phyloP scores from a whole-genome alignment of 1,139 yeast species.

The Candida mesenterica region DNA sequence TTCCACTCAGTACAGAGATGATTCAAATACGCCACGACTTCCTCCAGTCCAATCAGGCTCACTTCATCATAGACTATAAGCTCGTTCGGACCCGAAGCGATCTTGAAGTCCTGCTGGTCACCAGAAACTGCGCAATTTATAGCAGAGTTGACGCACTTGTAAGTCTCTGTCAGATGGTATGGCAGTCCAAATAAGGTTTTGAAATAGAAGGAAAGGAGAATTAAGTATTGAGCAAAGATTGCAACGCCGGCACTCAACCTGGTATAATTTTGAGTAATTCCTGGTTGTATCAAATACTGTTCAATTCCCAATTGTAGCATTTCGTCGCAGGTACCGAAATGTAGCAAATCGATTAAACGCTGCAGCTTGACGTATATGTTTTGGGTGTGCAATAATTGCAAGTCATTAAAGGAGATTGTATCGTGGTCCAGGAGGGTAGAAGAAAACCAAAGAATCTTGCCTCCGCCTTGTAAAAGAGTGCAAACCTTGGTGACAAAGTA shows the following conservation, averaged over 20 bases:
- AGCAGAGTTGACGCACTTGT: slow-evolving; percentile 86
- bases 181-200: slow-evolving; percentile 82
- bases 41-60: slow-evolving; percentile 20
- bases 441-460: slow-evolving; percentile 83
- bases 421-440: slow-evolving; percentile 75
- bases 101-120: slow-evolving; percentile 19
- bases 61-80: slow-evolving; percentile 48
- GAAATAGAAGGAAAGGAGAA: slow-evolving; percentile 78
- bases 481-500: slow-evolving; percentile 64
- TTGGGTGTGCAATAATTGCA: slow-evolving; percentile 62
- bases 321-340: slow-evolving; percentile 61
- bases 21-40: slow-evolving; percentile 18
- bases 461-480: slow-evolving; percentile 58
- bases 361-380: slow-evolving; percentile 91
- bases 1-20: slow-evolving; percentile 16
- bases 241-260: slow-evolving; percentile 67
- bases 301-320: slow-evolving; percentile 52
- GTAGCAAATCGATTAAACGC: slow-evolving; percentile 79
- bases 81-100: slow-evolving; percentile 33
- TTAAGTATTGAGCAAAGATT: slow-evolving; percentile 74
- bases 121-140: slow-evolving; percentile 30
- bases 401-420: slow-evolving; percentile 67
- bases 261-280: slow-evolving; percentile 86
- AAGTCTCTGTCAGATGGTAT: slow-evolving; percentile 85
- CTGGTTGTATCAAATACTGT: slow-evolving; percentile 88